Conservation (phyloP, 805 yeast genomes). For the Saccharomycopsis fermentans region DNA sequence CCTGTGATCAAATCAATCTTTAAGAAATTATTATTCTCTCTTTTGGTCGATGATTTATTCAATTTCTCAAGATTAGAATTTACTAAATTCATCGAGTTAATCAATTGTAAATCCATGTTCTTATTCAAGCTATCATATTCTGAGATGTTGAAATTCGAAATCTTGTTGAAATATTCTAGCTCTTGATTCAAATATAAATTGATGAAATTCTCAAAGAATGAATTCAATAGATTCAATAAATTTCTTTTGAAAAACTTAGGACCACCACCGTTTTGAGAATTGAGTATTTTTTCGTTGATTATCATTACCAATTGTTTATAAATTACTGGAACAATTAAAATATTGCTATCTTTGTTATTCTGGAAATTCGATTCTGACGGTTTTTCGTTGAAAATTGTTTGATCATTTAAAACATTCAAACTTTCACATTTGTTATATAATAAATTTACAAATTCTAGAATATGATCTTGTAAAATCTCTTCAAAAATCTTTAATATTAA, state of each 20-base stretch:
- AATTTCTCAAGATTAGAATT: constrained; percentile 31
- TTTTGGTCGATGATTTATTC: constrained; percentile 20
- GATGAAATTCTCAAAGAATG: constrained; percentile 29
- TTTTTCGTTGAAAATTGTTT: constrained; percentile 23
- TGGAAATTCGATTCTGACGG: not conserved
- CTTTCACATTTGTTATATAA: constrained; percentile 20
- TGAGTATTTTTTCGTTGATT: constrained; percentile 29
- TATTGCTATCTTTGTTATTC: constrained; percentile 2
- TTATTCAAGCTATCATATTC: constrained; percentile 31
- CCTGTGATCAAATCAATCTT: constrained; percentile 45
- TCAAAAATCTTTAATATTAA: constrained; percentile 31
- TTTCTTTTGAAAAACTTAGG: constrained; percentile 23
- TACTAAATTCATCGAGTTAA: not conserved
- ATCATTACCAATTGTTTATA: constrained; percentile 24
- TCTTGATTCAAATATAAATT: constrained; percentile 27
- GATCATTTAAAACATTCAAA: constrained; percentile 22
- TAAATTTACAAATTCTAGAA: constrained; percentile 23
- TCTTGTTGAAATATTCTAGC: constrained; percentile 24
- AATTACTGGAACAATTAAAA: constrained; percentile 17
- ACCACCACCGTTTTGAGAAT: constrained; percentile 29
- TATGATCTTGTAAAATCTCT: constrained; percentile 29
- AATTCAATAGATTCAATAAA: constrained; percentile 27
- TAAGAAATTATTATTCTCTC: constrained; percentile 28
- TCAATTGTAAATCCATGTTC: constrained; percentile 29
- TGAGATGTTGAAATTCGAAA: constrained; percentile 26